Evolutionary conservation across 2,329 filamentous ascomycete species (phyloP).

Genomic region (Aspergillus clavatus): DNA sequence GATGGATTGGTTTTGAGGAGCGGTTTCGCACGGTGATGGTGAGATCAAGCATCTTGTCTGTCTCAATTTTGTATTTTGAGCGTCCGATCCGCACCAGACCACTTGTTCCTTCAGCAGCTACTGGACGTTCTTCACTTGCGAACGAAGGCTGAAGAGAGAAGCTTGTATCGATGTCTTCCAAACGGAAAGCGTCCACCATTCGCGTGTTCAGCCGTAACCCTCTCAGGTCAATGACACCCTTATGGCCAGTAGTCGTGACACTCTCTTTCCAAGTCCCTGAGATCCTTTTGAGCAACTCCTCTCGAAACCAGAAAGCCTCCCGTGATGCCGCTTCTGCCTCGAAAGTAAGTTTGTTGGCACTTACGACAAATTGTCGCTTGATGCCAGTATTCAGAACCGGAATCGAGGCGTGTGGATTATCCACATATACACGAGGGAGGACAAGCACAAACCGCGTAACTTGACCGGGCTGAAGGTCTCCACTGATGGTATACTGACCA

Average conservation of each 20-base stretch:
- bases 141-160: slow-evolving; percentile 42
- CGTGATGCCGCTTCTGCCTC: slow-evolving; percentile 72
- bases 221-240: slow-evolving; percentile 70
- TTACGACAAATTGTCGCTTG: slow-evolving; percentile 91
- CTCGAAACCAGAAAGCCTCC: slow-evolving; percentile 88
- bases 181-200: slow-evolving; percentile 77
- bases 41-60: slow-evolving; percentile 65
- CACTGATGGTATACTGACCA: slow-evolving; percentile 33
- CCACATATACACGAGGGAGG: slow-evolving; percentile 67
- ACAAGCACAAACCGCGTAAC: slow-evolving; percentile 72
- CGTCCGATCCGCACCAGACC: slow-evolving; percentile 39
- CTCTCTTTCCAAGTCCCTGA: slow-evolving; percentile 66
- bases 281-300: slow-evolving; percentile 68
- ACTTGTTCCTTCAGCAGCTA: slow-evolving; percentile 10
- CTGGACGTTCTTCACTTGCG: slow-evolving; percentile 7
- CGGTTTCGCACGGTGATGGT: slow-evolving; percentile 71
- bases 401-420: slow-evolving; percentile 71
- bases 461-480: slow-evolving; percentile 53
- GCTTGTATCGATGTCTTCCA: slow-evolving; percentile 69
- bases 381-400: slow-evolving; percentile 74
- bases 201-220: slow-evolving; percentile 66
- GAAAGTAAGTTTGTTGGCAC: slow-evolving; percentile 69
- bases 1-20: slow-evolving; percentile 61
- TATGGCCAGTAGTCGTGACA: slow-evolving; percentile 46
- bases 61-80: slow-evolving; percentile 45